phyloP scores from a whole-genome alignment of 768 basidiomycete genomes.

The Erythrobasidium yunnanense region DNA sequence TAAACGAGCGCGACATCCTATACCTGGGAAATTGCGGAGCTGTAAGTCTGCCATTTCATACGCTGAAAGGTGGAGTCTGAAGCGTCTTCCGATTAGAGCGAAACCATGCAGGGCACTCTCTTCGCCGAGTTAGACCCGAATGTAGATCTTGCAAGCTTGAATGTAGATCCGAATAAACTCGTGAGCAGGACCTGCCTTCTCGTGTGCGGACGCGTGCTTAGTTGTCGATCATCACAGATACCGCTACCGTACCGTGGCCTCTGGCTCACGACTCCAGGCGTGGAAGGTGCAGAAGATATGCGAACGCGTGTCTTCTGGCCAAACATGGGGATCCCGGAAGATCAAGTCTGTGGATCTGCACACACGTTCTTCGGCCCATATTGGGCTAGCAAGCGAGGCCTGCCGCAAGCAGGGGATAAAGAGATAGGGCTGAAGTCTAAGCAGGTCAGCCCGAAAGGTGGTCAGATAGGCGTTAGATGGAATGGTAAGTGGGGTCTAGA shows the following conservation, averaged over 20 bases:
- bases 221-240: neutral
- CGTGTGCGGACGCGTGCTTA: neutral
- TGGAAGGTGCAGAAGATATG: neutral
- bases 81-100: neutral
- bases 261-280: neutral
- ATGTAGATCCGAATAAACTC: neutral
- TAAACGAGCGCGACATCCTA: too few species aligned
- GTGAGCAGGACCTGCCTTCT: neutral
- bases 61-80: neutral
- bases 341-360: slow-evolving; percentile 4
- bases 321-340: neutral
- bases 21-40: too few species aligned
- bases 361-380: neutral
- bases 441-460: neutral
- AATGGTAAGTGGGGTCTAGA: neutral
- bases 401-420: too few species aligned
- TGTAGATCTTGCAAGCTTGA: neutral
- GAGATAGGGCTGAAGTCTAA: neutral
- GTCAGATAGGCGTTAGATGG: neutral
- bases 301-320: neutral
- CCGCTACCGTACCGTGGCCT: neutral
- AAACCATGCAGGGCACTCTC: neutral
- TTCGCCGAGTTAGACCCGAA: neutral
- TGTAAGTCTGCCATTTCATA: too few species aligned
- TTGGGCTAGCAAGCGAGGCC: neutral